Conservation (phyloP, 1,284 basidiomycete genomes). For the Coniferiporia sulphurascens region DNA sequence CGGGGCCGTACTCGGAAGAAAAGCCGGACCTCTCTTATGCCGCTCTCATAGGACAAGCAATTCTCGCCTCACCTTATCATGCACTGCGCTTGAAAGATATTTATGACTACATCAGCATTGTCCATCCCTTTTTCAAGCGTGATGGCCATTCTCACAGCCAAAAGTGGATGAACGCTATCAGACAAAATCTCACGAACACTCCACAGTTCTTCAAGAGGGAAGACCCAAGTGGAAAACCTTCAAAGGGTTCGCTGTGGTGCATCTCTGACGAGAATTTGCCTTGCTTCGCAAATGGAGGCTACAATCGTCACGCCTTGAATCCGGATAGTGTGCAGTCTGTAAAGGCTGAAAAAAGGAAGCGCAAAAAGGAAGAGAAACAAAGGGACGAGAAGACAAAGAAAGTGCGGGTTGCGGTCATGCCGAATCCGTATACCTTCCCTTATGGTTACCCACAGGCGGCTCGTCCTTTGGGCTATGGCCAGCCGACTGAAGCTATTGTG, state of each 20-base stretch:
- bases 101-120: slow-evolving; percentile 92
- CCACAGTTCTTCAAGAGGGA: slow-evolving; percentile 74
- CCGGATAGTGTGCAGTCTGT: slow-evolving; percentile 7
- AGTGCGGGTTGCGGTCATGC: background rate
- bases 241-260: slow-evolving; percentile 60
- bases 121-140: slow-evolving; percentile 90
- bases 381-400: slow-evolving; percentile 10
- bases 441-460: slow-evolving; percentile 15
- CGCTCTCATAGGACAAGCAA: slow-evolving; percentile 92
- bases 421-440: slow-evolving; percentile 6
- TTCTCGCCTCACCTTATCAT: slow-evolving; percentile 79
- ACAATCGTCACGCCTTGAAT: slow-evolving; percentile 17
- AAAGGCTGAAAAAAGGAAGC: slow-evolving; percentile 15
- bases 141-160: slow-evolving; percentile 54
- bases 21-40: slow-evolving; percentile 90
- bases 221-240: slow-evolving; percentile 47
- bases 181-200: slow-evolving; percentile 83
- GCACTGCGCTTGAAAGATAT: slow-evolving; percentile 92
- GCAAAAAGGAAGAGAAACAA: slow-evolving; percentile 16
- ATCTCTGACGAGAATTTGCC: slow-evolving; percentile 38
- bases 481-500: background rate
- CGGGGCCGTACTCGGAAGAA: slow-evolving; percentile 71
- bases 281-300: slow-evolving; percentile 18
- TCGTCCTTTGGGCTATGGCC: slow-evolving; percentile 29
- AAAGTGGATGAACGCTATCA: slow-evolving; percentile 94